A percentile compares a stretch with the other conserved stretches of the same genome.
phyloP scores from a whole-genome alignment of 257 asterid genomes.

The Solanum virginianum region DNA sequence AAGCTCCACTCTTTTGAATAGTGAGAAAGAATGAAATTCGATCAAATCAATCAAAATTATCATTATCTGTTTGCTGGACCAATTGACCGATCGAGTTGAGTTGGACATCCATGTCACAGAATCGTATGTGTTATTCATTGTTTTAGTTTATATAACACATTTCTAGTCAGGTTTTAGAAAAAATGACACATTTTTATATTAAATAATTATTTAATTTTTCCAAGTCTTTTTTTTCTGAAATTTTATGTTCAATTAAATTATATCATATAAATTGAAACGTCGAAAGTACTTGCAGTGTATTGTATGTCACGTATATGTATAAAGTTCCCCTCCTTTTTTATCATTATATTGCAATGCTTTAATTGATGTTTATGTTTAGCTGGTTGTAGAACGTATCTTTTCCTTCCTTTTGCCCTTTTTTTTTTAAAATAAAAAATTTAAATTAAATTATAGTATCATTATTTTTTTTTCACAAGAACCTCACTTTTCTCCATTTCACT shows the following conservation, averaged over 20 bases:
- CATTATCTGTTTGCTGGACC: too few relatives aligned
- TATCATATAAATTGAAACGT: neutral
- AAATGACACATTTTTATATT: too few relatives aligned
- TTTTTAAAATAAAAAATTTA: neutral
- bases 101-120: too few relatives aligned
- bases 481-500: neutral
- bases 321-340: neutral
- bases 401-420: neutral
- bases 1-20: too few relatives aligned
- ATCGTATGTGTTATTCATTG: too few relatives aligned
- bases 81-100: too few relatives aligned
- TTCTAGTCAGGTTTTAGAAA: too few relatives aligned
- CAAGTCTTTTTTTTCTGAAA: too few relatives aligned
- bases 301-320: neutral
- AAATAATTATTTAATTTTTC: too few relatives aligned
- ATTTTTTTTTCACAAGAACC: neutral
- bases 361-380: neutral
- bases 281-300: neutral
- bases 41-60: too few relatives aligned
- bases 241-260: fast-evolving
- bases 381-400: neutral
- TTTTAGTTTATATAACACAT: too few relatives aligned
- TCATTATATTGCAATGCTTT: neutral
- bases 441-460: neutral
- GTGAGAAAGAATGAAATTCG: too few relatives aligned